A percentile compares a stretch with the other conserved stretches of the same genome.
Conservation (phyloP, 306 rosid genomes). For the Mimosa pudica region DNA sequence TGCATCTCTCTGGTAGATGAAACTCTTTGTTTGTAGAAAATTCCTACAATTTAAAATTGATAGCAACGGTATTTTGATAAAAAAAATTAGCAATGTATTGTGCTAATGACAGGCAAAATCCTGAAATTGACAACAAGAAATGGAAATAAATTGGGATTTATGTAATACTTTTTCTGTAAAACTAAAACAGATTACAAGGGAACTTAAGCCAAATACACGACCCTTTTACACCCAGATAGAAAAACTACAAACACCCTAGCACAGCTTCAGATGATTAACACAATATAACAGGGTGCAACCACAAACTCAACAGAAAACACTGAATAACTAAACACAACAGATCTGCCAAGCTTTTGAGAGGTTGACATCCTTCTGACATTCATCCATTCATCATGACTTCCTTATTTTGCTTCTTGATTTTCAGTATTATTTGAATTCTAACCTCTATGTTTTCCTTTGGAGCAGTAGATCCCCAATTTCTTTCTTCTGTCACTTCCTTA, state of each 20-base stretch:
- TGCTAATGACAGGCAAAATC: neutral
- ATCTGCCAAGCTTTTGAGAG: neutral
- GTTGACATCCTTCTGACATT: neutral
- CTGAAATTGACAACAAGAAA: neutral
- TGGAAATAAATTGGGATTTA: neutral
- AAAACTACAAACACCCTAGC: neutral
- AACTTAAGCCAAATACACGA: neutral
- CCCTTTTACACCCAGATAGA: neutral
- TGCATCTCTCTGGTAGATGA: conserved; percentile 46
- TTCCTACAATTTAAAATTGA: conserved; percentile 12
- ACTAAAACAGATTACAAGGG: neutral
- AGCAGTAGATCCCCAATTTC: neutral
- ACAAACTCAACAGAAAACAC: neutral
- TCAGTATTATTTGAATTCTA: neutral
- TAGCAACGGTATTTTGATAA: conserved; percentile 13
- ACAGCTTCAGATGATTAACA: neutral
- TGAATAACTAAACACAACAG: neutral
- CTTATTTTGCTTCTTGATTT: neutral
- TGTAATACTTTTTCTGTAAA: neutral
- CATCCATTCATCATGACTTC: neutral
- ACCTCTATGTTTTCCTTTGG: neutral
- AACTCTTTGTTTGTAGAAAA: conserved; percentile 24
- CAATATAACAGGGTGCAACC: neutral
- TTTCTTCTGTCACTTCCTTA: too few relatives aligned
- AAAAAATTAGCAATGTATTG: neutral